Evolutionary conservation across 1,139 yeast genomes (phyloP), one percentile per base, ranked within the genome.

Genomic region (Zhuliangozyma blackwelliae): DNA sequence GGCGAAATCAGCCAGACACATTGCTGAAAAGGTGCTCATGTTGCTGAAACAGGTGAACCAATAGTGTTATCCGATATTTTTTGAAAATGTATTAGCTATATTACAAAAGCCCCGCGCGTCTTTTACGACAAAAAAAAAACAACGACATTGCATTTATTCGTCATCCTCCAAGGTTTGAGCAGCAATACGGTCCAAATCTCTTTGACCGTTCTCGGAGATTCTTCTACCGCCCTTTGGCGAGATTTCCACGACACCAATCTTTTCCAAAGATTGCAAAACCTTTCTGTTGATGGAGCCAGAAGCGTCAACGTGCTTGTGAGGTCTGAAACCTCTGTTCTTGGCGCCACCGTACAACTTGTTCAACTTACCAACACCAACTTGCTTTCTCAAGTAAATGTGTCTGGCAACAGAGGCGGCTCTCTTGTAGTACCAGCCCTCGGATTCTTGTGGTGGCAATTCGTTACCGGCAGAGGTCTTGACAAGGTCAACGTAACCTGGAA

Each of bases 121-220:
- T 9, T 22, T 22, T 39, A 38, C 32, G 36, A 32, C 38, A 40
- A 28, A 37, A 33, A 31, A 25, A 29, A 26, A 22, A 26, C 22
- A 21, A 36, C 20, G 13, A 10, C 10, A n/a, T 25, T 11, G 25
- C 27, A 12, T 51, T 67, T 69, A 68, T 71, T 82, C 87, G 71
- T 86, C 95, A 76, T 85, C 95, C 77, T 86, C 95, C 73, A 87
- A 82, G 70, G 96, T 88, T 79, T 90, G 97, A 70, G 96, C 96
- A 68, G 98, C 98, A 74, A 92, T 92, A 85, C 98, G 97, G 79
- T 92, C 99, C 79, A 92, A 86, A 80, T 92, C 99, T 85, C 98
- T 90, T 81, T 92, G 97, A 70, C 99, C 99, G 77, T 89, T 87
- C 73, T 89, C 97, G 52, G 97, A 85, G 82, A 92, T 87, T 78